Percentiles rank a stretch among this genome's conserved stretches.
These are phyloP conservation scores for Coemansia sp. DNA, from an alignment of 192 early-diverging fungal species.

Conservation along the genomic window DNA sequence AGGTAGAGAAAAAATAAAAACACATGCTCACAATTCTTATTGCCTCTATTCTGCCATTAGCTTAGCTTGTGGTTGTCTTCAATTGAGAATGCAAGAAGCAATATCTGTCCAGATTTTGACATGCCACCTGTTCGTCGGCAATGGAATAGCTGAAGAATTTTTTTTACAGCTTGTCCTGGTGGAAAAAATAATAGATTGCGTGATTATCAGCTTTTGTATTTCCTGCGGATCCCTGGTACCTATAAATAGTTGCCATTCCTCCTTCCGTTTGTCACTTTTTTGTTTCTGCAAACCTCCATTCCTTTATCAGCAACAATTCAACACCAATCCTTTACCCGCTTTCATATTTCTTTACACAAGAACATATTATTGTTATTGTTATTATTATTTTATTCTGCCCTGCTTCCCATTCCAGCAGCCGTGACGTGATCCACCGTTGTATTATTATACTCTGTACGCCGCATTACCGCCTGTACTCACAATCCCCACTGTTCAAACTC, in stretches of 20 bases:
- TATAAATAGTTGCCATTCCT: not conserved
- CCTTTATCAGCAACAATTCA: not conserved
- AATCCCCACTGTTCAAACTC: not conserved
- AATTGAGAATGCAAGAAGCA: not conserved
- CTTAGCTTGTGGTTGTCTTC: not conserved
- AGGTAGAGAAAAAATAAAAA: not conserved
- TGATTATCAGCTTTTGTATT: not conserved
- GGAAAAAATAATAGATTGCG: not conserved
- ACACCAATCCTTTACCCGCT: not conserved
- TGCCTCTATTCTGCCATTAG: not conserved
- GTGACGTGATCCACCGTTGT: not conserved
- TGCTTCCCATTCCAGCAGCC: no score
- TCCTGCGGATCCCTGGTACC: not conserved
- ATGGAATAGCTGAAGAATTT: not conserved
- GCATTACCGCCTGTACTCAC: not conserved
- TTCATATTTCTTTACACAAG: not conserved
- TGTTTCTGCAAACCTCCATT: not conserved
- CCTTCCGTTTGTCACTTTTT: not conserved
- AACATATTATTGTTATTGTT: not conserved
- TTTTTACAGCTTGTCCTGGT: not conserved
- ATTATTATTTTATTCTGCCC: no score
- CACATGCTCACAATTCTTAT: not conserved
- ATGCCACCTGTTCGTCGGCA: not conserved
- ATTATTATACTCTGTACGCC: not conserved
- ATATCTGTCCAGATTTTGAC: not conserved